Conservation (phyloP, 495 filamentous ascomycete genomes). For the Penicillium cataractarum region DNA sequence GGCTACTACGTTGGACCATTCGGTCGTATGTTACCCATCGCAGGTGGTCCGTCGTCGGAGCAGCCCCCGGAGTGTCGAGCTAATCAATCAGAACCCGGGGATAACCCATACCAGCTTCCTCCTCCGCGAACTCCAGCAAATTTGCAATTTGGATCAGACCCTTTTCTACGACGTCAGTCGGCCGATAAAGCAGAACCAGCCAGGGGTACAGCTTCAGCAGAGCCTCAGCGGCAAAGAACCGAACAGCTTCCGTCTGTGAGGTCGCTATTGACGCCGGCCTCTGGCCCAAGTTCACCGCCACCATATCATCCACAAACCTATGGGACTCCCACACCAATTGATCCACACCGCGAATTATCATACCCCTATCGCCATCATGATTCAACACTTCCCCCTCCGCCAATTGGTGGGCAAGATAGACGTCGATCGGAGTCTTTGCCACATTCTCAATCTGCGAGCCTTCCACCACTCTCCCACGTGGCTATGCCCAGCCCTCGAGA, state of each 20-base stretch:
- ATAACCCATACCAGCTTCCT: conserved; percentile 54
- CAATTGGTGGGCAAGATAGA: conserved; percentile 25
- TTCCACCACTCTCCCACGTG: conserved; percentile 44
- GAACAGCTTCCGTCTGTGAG: conserved; percentile 54
- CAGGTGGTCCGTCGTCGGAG: conserved; percentile 32
- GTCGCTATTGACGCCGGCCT: conserved; percentile 47
- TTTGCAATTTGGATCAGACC: conserved; percentile 50
- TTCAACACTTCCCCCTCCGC: conserved; percentile 14
- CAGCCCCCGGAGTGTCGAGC: conserved; percentile 37
- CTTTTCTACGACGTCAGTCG: conserved; percentile 38
- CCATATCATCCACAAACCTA: conserved; percentile 31
- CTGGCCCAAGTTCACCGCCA: conserved; percentile 38
- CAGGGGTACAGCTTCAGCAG: conserved; percentile 18
- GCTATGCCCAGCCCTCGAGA: conserved; percentile 28
- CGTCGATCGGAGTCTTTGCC: conserved; percentile 29
- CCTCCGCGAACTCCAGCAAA: conserved; percentile 47
- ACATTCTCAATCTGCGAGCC: conserved; percentile 24
- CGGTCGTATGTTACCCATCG: conserved; percentile 52
- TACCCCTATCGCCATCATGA: conserved; percentile 33
- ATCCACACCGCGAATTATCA: conserved; percentile 24
- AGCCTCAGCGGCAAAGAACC: conserved; percentile 24
- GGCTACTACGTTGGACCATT: conserved; percentile 51
- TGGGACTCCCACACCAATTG: conserved; percentile 24
- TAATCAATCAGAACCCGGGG: conserved; percentile 42
- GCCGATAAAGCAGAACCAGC: conserved; percentile 34